phyloP scores from a whole-genome alignment of 2,329 filamentous ascomycete species.

The Hypomyces perniciosus region DNA sequence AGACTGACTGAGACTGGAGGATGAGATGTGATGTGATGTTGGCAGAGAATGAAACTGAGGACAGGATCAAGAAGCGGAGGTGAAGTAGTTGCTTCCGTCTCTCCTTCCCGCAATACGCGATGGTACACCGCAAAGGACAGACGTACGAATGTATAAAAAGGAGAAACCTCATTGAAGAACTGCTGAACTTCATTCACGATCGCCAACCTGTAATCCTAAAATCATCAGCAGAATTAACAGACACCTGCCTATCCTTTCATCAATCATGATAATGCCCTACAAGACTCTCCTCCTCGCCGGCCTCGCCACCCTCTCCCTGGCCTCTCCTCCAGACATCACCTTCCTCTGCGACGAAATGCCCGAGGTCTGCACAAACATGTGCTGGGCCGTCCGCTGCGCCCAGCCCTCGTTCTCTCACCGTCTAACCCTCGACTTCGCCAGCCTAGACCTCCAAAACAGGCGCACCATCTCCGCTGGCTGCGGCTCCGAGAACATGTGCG shows the following conservation, averaged over 20 bases:
- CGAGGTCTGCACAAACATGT: conserved; percentile 21
- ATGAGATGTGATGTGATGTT: no score
- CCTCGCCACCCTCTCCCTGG: not conserved
- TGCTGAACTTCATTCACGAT: no score
- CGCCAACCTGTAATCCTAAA: not conserved
- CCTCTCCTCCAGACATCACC: conserved; percentile 16
- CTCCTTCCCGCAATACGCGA: no score
- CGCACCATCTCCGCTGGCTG: conserved; percentile 12
- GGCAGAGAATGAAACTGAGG: no score
- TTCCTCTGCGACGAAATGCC: conserved; percentile 17
- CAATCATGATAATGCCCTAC: not conserved
- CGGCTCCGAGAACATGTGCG: conserved; percentile 13
- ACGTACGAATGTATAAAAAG: no score
- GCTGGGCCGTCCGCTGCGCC: conserved; percentile 20
- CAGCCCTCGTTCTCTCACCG: conserved; percentile 12
- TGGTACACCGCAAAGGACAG: no score
- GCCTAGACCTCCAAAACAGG: not conserved
- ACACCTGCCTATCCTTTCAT: not conserved
- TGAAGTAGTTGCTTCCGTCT: no score
- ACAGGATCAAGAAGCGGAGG: no score
- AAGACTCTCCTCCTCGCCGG: not conserved
- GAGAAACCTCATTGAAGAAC: no score
- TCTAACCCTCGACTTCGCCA: conserved; percentile 13
- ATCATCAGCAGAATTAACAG: not conserved
- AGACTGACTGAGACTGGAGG: no score